Percentiles rank a stretch among this genome's conserved stretches.
These are phyloP conservation scores for Melampsora americana DNA, from an alignment of 1,284 basidiomycete species.

Conservation along the genomic window DNA sequence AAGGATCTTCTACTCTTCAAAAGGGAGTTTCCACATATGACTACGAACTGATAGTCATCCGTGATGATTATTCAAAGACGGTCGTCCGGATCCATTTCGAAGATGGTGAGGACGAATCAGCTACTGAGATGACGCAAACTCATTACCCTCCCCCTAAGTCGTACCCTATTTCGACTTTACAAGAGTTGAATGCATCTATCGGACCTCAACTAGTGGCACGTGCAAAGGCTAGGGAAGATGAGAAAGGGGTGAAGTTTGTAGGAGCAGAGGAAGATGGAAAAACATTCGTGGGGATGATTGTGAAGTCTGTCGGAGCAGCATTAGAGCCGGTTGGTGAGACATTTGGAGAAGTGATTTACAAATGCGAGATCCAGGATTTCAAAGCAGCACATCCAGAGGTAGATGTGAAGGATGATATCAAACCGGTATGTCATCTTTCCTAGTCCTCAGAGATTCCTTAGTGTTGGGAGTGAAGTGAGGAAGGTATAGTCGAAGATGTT, in stretches of 20 bases:
- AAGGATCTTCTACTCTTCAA: constrained; percentile 33
- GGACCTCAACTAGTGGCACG: constrained; percentile 38
- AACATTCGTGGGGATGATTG: constrained; percentile 27
- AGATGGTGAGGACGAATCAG: constrained; percentile 33
- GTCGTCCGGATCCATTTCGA: constrained; percentile 35
- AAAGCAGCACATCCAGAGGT: constrained; percentile 38
- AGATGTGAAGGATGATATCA: constrained; percentile 35
- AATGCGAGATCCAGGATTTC: constrained; percentile 35
- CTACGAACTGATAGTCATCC: constrained; percentile 34
- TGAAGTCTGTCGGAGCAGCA: constrained; percentile 19
- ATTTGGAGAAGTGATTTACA: constrained; percentile 38
- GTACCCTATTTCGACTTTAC: constrained; percentile 18
- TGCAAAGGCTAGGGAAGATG: constrained; percentile 37
- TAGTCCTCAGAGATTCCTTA: not conserved
- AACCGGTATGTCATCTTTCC: constrained; percentile 20
- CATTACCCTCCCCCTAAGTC: constrained; percentile 32
- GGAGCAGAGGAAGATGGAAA: constrained; percentile 11
- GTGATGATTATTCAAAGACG: constrained; percentile 44
- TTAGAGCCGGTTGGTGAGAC: constrained; percentile 37
- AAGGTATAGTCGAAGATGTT: not conserved
- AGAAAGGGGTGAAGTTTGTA: constrained; percentile 34
- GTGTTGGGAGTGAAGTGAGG: not conserved
- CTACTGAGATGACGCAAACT: constrained; percentile 32
- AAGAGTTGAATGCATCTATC: constrained; percentile 19
- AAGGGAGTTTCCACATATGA: constrained; percentile 21